Base-by-base conservation (phyloP, 129 eudicot species). In the Flaveria bidentis region DNA sequence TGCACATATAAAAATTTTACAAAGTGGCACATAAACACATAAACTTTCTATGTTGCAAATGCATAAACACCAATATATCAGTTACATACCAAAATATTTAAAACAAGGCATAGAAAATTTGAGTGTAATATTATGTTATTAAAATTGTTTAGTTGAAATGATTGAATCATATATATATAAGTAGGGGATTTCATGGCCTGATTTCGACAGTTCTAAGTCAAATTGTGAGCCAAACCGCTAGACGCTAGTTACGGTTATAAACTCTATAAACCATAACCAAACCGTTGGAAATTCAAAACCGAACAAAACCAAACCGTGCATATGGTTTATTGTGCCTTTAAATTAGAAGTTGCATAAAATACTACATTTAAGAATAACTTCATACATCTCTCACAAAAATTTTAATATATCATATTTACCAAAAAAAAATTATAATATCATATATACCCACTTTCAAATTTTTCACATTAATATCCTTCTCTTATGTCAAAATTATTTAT, bases 1-100 rank as follows among this genome's bases (percentile, higher is more conserved):
- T 80, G 79, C 79, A 73, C 56, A 15, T n/a, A 20, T 9, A 39
- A 18, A 71, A 17, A 71, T 30, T 58, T 56, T 16, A 60, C 67
- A 8, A 36, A 65, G 69, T 46, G 49, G 51, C 61, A 26, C 50
- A 18, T n/a, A 63, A 63, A 14, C 45, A 26, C 62, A 18, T n/a
- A 63, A 63, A 6, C 46, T 30, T 15, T 14, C 41, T 30, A 63
- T 20, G 11, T 25, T 10, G 56, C 47, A 61, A 46, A 70, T 30
- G 25, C 20, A 61, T 50, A 71, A 61, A 78, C 17, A 17, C 28
- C 11, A 16, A 63, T 63, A 63, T 30, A 28, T 28, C 69, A 63
- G 7, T 13, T 11, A 5, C 66, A 23, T 23, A 23, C 66, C 66
- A 60, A 23, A 60, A 22, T 1, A 22, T 2, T 22, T 9, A 60